Base-by-base conservation (phyloP, 441 rosid species). In the Biscutella laevigata region DNA sequence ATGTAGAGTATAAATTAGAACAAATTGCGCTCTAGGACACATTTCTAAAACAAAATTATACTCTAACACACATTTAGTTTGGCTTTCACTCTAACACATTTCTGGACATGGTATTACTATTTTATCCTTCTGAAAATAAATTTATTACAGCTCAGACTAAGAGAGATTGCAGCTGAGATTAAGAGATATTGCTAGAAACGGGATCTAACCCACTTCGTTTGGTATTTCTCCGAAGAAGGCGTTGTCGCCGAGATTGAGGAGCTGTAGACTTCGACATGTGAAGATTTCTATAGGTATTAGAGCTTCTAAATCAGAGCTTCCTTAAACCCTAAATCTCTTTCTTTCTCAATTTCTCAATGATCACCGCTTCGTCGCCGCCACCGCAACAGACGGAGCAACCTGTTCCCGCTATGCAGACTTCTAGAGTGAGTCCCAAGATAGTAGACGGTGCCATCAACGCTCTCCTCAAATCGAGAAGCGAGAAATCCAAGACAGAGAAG, bases 91-190 rank as follows among this genome's bases (percentile, higher is more conserved):
- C n/a, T n/a, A n/a, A n/a, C n/a, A n/a, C n/a, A n/a, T n/a, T n/a
- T n/a, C n/a, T n/a, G n/a, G n/a, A n/a, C n/a, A n/a, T n/a, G n/a
- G n/a, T n/a, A n/a, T n/a, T n/a, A n/a, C n/a, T n/a, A n/a, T n/a
- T n/a, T n/a, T n/a, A n/a, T n/a, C n/a, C n/a, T n/a, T n/a, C n/a
- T n/a, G n/a, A n/a, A n/a, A n/a, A n/a, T n/a, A n/a, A n/a, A n/a
- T n/a, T n/a, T n/a, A n/a, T n/a, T n/a, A n/a, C n/a, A n/a, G n/a
- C n/a, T n/a, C n/a, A n/a, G n/a, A n/a, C n/a, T n/a, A n/a, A n/a
- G n/a, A n/a, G n/a, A n/a, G n/a, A 62, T 90, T 90, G 52, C 78
- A 74, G 85, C 95, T 86, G 43, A 90, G 75, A 61, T 90, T 90
- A 29, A 90, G 73, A 28, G 85, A 77, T 4, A 90, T 90, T 52